Conservation (phyloP, 768 basidiomycete genomes). For the Suillus subalutaceus region DNA sequence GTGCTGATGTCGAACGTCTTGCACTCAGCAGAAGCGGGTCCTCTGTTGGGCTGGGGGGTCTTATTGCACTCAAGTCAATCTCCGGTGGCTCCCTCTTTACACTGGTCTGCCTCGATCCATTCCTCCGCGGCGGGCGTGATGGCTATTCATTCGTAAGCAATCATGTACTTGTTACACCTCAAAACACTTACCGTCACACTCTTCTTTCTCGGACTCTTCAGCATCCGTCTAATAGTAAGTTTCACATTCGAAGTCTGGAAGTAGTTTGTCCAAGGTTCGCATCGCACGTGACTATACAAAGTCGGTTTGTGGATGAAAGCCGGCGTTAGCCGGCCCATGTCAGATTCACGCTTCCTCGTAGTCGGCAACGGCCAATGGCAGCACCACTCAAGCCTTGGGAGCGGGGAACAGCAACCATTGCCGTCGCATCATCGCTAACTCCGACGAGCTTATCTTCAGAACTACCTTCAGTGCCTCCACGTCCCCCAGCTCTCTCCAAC, state of each 20-base stretch:
- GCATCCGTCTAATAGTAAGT: neutral
- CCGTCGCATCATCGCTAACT: slow-evolving; percentile 23
- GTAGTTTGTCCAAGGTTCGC: neutral
- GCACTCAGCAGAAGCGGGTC: slow-evolving; percentile 70
- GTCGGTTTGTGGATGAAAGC: neutral
- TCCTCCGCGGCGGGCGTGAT: slow-evolving; percentile 21
- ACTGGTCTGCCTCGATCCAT: slow-evolving; percentile 6
- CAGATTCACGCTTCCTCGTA: neutral
- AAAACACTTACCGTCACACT: neutral
- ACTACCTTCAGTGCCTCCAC: slow-evolving; percentile 57
- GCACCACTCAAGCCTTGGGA: slow-evolving; percentile 90
- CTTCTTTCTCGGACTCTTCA: slow-evolving; percentile 5
- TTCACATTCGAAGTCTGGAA: neutral
- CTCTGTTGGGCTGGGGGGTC: slow-evolving; percentile 75
- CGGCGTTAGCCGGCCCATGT: neutral
- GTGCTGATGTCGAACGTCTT: slow-evolving; percentile 33
- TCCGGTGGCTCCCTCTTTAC: slow-evolving; percentile 71
- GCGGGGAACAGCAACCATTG: slow-evolving; percentile 44
- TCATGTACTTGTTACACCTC: neutral
- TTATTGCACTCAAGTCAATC: slow-evolving; percentile 61
- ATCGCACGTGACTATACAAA: neutral
- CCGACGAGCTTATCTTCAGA: slow-evolving; percentile 27
- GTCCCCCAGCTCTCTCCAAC: slow-evolving; percentile 56
- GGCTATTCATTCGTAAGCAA: slow-evolving; percentile 22
- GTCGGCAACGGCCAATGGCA: slow-evolving; percentile 51